Evolutionary conservation across 2,329 filamentous ascomycete genomes (phyloP).

Genomic region (Fusarium sp.): DNA sequence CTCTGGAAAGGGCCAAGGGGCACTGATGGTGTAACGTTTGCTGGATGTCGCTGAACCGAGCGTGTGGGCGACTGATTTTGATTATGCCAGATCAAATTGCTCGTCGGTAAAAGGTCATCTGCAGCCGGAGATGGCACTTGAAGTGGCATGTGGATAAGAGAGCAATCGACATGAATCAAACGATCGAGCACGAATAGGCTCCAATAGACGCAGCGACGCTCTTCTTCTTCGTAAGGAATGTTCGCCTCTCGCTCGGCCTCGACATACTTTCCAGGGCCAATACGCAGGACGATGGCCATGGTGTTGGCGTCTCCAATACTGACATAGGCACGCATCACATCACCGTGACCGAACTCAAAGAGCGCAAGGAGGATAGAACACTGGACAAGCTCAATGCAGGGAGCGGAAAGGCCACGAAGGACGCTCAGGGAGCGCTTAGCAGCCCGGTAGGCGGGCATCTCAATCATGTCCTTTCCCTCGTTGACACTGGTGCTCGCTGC

Average conservation of each 20-base stretch:
- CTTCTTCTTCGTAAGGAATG: constrained; percentile 54
- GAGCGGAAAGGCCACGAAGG: constrained; percentile 53
- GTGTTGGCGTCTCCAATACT: constrained; percentile 59
- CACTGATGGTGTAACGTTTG: constrained; percentile 48
- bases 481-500: constrained; percentile 44
- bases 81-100: constrained; percentile 53
- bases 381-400: constrained; percentile 58
- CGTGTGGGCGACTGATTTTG: constrained; percentile 42
- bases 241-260: constrained; percentile 49
- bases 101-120: constrained; percentile 54
- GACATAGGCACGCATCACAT: constrained; percentile 57
- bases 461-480: constrained; percentile 57
- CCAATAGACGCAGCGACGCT: constrained; percentile 60
- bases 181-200: constrained; percentile 60
- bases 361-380: constrained; percentile 58
- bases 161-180: constrained; percentile 52
- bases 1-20: constrained; percentile 54
- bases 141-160: constrained; percentile 51
- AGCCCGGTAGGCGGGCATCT: constrained; percentile 56
- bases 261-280: constrained; percentile 56
- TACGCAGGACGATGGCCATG: constrained; percentile 53
- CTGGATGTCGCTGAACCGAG: constrained; percentile 48
- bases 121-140: constrained; percentile 55
- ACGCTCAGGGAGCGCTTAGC: constrained; percentile 57
- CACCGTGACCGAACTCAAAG: constrained; percentile 62